Conservation (phyloP, 257 asterid genomes). For the Gardenia jasminoides region DNA sequence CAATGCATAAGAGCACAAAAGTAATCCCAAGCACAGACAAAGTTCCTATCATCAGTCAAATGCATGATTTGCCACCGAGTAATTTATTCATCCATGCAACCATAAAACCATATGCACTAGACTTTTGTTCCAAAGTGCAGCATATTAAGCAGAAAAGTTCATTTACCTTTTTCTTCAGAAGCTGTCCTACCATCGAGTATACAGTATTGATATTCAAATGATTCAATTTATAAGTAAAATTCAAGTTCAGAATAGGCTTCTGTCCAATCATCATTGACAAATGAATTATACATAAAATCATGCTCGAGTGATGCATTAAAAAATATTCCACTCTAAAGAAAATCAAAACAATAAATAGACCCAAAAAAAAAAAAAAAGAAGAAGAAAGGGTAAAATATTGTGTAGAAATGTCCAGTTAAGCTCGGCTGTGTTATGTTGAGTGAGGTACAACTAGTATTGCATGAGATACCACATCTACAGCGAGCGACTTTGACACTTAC, state of each 20-base stretch:
- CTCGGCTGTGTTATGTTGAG: background rate
- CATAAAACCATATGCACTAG: background rate
- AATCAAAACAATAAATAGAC: background rate
- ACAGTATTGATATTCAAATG: no score
- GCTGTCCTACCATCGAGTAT: background rate
- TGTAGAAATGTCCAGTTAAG: background rate
- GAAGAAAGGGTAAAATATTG: background rate
- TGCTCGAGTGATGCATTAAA: background rate
- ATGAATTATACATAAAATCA: background rate
- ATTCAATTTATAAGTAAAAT: background rate
- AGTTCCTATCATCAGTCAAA: background rate
- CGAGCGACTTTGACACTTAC: conserved; percentile 24
- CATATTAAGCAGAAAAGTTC: background rate
- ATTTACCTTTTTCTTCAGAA: background rate
- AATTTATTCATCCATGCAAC: background rate
- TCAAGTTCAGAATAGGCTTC: background rate
- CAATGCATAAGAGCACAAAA: background rate
- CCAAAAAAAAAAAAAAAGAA: no score
- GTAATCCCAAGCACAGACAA: background rate
- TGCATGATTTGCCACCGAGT: background rate
- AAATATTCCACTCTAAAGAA: background rate
- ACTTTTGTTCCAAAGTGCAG: background rate
- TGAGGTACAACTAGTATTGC: background rate
- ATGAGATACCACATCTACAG: background rate
- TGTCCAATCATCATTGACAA: no score